Percentiles rank a stretch among this genome's conserved stretches.
Conservation (phyloP, 2,329 filamentous ascomycete genomes). For the Colletotrichum gloeosporioides region DNA sequence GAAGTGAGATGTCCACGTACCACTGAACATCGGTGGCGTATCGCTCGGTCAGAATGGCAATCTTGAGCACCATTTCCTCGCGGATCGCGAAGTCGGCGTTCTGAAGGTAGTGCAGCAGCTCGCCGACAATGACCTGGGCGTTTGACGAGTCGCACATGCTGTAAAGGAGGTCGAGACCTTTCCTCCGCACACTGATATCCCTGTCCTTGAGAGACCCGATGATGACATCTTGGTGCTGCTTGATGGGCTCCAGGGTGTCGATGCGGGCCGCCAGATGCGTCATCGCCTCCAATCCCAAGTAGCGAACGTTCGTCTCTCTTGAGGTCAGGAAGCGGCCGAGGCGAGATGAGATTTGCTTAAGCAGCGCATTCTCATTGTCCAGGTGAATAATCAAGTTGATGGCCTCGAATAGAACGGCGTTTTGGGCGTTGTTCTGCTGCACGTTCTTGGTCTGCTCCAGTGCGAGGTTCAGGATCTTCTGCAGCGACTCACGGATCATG, state of each 20-base stretch:
- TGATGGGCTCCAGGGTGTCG: conserved; percentile 95
- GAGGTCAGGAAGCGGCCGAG: conserved; percentile 97
- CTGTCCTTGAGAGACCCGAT: conserved; percentile 92
- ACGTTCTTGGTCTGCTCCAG: conserved; percentile 97
- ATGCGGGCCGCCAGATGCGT: conserved; percentile 93
- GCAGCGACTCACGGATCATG: conserved; percentile 89
- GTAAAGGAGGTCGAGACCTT: conserved; percentile 94
- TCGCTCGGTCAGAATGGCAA: conserved; percentile 97
- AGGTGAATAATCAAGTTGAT: conserved; percentile 98
- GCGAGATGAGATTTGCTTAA: conserved; percentile 93
- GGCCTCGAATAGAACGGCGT: conserved; percentile 96
- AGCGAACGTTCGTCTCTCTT: conserved; percentile 95
- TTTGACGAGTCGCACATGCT: conserved; percentile 99
- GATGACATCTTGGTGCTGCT: conserved; percentile 97
- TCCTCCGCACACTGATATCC: conserved; percentile 95
- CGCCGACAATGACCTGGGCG: conserved; percentile 89
- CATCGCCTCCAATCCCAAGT: conserved; percentile 96
- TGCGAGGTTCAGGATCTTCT: conserved; percentile 88
- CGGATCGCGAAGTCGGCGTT: conserved; percentile 97
- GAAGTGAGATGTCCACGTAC: conserved; percentile 97
- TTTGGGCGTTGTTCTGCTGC: conserved; percentile 98
- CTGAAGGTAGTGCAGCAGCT: conserved; percentile 92
- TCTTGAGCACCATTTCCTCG: conserved; percentile 99
- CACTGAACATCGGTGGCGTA: conserved; percentile 98
- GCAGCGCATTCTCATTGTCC: conserved; percentile 90